Base-by-base conservation (phyloP, 129 eudicot genomes). In the Centella asiatica region DNA sequence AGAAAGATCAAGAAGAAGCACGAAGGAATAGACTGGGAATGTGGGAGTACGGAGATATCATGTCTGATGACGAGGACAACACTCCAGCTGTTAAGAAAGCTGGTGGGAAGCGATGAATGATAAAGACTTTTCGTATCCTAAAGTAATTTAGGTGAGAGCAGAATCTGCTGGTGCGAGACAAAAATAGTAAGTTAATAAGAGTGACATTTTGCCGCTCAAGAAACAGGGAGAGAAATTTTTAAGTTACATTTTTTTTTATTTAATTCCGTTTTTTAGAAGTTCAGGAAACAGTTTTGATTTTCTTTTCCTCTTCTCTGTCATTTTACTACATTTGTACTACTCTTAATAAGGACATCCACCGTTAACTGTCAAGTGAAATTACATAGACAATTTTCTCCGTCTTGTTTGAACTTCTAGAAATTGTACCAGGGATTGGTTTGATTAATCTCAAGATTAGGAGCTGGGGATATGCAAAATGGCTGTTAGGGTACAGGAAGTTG, bases 1-100 rank as follows among this genome's bases (percentile, higher is more conserved):
- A 87, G 37, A 85, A 87, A 56, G 68, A 51, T 67, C 88, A 93
- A 69, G 65, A 70, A 6, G 95, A 82, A 77, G 99, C 99, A 1
- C 82, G 86, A 8, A 60, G 69, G 8, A 59, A 75, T 51, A 76
- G 95, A 39, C 76, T 44, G 26, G 92, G 95, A 4, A 93, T 93
- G 88, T 93, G 99, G 99, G 88, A 84, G 57, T 93, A 93, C 28
- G 99, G 99, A 34, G 96, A 93, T 62, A 74, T 82, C 51, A 76
- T 81, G 76, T 93, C 99, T 0, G 99, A 93, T 26, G 99, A 93
- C 8, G 99, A 93, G 55, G 99, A 93, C 50, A 44, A 36, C 4
- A 80, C 68, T 6, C 78, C 83, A 31, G 88, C 97, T 13, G 72
- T 56, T 12, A 87, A 78, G 82, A 93, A 84, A 76, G 57, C 99